Base-by-base conservation (phyloP, 2,329 filamentous ascomycete species). In the Monosporascus sp. region DNA sequence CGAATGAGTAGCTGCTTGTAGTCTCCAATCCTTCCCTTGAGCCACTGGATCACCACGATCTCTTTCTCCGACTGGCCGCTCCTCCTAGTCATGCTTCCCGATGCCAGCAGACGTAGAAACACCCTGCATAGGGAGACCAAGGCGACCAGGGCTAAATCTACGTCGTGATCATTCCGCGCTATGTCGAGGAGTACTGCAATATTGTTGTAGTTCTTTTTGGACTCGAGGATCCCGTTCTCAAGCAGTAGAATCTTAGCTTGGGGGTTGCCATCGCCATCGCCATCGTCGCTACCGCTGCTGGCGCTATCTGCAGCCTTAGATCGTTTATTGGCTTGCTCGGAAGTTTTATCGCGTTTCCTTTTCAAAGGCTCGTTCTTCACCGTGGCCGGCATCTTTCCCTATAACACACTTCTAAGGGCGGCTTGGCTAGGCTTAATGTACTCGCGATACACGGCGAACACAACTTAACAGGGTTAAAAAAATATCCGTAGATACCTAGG, bases 151-250 rank as follows among this genome's bases (percentile, higher is more conserved):
- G 82, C 78, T 4, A 82, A 76, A 44, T 86, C 80, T 2, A 75
- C 70, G 18, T 80, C 75, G 20, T 75, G 68, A 3, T 78, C 70
- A 37, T 73, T 74, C 64, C 80, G 68, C 38, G 84, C 72, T 63
- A 84, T 79, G 43, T 79, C 78, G 46, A 96, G 76, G 38, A 97
- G 74, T 11, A 80, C 82, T 7, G 84, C 80, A 64, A 97, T 93
- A 67, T 96, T 91, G 76, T 96, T 96, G 78, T 95, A 96, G 72
- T 96, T 83, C 70, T 91, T 90, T 65, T 85, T 88, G 49, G 91
- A 96, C 70, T 94, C 86, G 57, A 91, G 73, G 52, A 97, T 91
- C 53, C 89, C 86, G 58, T 83, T 78, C 73, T 97, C 92, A 51
- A 97, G 80, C 51, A 83, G 74, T 43, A 93, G 73, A 55, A 96